phyloP scores from a whole-genome alignment of 345 rosid genomes.

The Ailanthus altissimus region DNA sequence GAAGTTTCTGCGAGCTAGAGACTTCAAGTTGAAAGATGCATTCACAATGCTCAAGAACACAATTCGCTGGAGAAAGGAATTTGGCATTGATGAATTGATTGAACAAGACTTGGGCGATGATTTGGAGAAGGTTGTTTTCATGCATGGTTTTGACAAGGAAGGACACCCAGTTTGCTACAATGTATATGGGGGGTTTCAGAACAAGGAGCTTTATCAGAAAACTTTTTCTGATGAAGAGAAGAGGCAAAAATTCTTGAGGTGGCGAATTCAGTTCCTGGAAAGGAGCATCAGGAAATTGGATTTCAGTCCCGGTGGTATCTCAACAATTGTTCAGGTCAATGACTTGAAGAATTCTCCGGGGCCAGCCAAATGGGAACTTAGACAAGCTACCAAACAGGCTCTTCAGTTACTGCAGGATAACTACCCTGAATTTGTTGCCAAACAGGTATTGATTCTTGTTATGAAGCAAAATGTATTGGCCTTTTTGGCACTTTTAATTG shows the following conservation, averaged over 20 bases:
- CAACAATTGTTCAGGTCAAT: constrained; percentile 68
- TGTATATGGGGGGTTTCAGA: constrained; percentile 70
- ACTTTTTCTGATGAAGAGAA: constrained; percentile 74
- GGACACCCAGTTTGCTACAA: constrained; percentile 90
- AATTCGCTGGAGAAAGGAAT: constrained; percentile 65
- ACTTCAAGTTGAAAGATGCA: constrained; percentile 82
- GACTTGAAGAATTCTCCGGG: constrained; percentile 80
- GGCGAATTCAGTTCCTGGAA: constrained; percentile 84
- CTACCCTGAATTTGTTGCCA: constrained; percentile 60
- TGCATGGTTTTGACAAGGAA: constrained; percentile 68
- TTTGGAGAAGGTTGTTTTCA: constrained; percentile 68
- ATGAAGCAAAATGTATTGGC: no score
- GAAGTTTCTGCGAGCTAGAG: constrained; percentile 80
- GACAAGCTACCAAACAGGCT: constrained; percentile 69
- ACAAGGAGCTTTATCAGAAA: constrained; percentile 58
- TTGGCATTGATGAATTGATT: constrained; percentile 52
- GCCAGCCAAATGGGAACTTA: constrained; percentile 56
- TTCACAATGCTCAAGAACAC: constrained; percentile 75
- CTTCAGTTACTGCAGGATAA: constrained; percentile 64
- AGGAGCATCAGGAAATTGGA: constrained; percentile 73
- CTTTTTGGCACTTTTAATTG: neutral
- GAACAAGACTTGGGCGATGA: constrained; percentile 63
- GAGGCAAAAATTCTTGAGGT: constrained; percentile 60
- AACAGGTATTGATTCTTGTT: constrained; percentile 42
- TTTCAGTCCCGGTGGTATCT: constrained; percentile 59